Evolutionary conservation across 805 yeast species (phyloP).

Genomic region (Yarrowia divulgata): DNA sequence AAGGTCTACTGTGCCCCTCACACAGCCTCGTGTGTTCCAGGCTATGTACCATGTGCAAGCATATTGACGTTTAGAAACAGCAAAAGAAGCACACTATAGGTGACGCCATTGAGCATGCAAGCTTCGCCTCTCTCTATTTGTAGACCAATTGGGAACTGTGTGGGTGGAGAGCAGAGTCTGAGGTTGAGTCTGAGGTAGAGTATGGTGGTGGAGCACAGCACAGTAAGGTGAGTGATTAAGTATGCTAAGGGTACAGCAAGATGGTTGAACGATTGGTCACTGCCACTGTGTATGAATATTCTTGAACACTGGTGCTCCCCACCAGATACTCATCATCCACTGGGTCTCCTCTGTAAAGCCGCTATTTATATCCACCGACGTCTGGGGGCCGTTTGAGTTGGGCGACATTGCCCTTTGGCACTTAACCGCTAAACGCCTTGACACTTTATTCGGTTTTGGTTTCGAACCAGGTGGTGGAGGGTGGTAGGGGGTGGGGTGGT

Average conservation of each 20-base stretch:
- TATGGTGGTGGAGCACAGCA: background rate
- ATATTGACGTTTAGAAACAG: background rate
- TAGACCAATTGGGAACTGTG: background rate
- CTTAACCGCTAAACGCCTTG: slow-evolving; percentile 27
- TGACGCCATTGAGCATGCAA: slow-evolving; percentile 14
- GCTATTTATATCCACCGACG: slow-evolving; percentile 5
- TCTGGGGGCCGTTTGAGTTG: slow-evolving; percentile 1
- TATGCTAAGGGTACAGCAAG: too few relatives aligned
- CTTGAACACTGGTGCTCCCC: background rate
- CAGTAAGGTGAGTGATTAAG: background rate
- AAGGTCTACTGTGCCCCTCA: background rate
- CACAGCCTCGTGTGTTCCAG: slow-evolving; percentile 3
- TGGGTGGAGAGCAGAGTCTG: background rate
- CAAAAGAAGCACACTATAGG: background rate
- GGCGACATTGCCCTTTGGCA: slow-evolving; percentile 21
- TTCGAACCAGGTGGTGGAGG: background rate
- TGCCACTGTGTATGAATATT: too few relatives aligned
- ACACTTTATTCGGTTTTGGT: slow-evolving; percentile 1
- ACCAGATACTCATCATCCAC: background rate
- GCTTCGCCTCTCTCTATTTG: background rate
- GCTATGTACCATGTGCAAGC: background rate
- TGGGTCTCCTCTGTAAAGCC: slow-evolving; percentile 1
- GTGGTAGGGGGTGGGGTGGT: background rate
- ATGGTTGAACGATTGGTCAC: too few relatives aligned
- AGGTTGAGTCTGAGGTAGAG: slow-evolving; percentile 1